These are phyloP conservation scores for Blastobotrys persicus DNA, from an alignment of 1,139 yeast species.

Conservation along the genomic window DNA sequence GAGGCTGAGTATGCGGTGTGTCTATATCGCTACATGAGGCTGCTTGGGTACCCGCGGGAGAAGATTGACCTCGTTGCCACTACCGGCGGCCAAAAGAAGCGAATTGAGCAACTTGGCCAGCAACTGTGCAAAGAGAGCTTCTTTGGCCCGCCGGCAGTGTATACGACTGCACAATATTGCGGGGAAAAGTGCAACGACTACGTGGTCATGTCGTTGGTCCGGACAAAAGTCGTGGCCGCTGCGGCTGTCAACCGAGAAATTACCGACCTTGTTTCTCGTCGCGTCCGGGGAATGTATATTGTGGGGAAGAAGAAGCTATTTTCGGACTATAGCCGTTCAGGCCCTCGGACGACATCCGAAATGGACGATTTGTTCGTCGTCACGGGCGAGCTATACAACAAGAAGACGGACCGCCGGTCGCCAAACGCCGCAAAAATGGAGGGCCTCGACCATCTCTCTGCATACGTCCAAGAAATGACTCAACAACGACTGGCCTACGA, in stretches of 20 bases:
- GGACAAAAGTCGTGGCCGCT: conserved; percentile 15
- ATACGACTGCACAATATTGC: conserved; percentile 32
- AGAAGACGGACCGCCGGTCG: conserved; percentile 20
- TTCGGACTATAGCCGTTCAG: conserved; percentile 10
- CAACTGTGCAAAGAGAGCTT: not conserved
- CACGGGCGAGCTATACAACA: conserved; percentile 37
- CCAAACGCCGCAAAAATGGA: conserved; percentile 32
- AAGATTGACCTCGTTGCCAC: conserved; percentile 46
- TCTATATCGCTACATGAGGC: conserved; percentile 49
- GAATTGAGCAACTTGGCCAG: conserved; percentile 33
- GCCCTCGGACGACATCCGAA: not conserved
- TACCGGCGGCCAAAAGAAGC: conserved; percentile 41
- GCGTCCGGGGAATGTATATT: conserved; percentile 34
- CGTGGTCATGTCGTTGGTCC: conserved; percentile 37
- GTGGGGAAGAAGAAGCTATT: conserved; percentile 33
- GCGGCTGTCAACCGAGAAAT: not conserved
- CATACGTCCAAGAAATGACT: conserved; percentile 41
- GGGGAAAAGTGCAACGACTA: conserved; percentile 35
- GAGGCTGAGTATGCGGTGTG: conserved; percentile 57
- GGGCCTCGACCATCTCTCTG: conserved; percentile 39
- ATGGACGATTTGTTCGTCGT: conserved; percentile 34
- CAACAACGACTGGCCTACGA: conserved; percentile 24
- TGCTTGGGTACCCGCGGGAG: conserved; percentile 45
- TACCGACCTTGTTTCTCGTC: conserved; percentile 4
- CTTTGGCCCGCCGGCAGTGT: conserved; percentile 34